Percentiles rank a stretch among this genome's conserved stretches.
These are phyloP conservation scores for Saccharomyces hybrid DNA, from an alignment of 1,139 yeast genomes.

Conservation along the genomic window DNA sequence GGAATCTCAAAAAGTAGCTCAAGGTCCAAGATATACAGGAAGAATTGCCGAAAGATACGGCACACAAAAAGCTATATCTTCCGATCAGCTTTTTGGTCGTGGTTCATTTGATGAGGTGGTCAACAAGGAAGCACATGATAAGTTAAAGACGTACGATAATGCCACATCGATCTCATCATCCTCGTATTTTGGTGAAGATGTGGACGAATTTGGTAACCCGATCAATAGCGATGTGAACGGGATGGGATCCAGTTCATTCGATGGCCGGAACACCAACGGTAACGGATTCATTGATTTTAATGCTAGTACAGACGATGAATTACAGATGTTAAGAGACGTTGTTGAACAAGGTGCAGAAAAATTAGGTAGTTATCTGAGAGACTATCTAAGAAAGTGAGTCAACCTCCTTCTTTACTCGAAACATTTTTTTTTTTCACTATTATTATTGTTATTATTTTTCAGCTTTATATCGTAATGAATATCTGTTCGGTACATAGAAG, in stretches of 20 bases:
- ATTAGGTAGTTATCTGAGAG: slow-evolving; percentile 76
- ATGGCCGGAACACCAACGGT: background rate
- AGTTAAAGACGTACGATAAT: slow-evolving; percentile 67
- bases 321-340: slow-evolving; percentile 84
- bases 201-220: slow-evolving; percentile 30
- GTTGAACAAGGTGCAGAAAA: slow-evolving; percentile 90
- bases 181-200: slow-evolving; percentile 84
- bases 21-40: slow-evolving; percentile 49
- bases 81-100: slow-evolving; percentile 90
- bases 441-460: background rate
- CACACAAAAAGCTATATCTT: slow-evolving; percentile 84
- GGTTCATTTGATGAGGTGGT: slow-evolving; percentile 74
- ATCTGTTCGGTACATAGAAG: background rate
- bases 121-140: slow-evolving; percentile 68
- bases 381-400: slow-evolving; percentile 48
- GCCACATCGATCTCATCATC: slow-evolving; percentile 89
- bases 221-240: slow-evolving; percentile 14
- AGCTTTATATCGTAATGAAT: background rate
- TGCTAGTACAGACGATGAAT: slow-evolving; percentile 55
- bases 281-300: slow-evolving; percentile 58
- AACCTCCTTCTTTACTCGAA: background rate
- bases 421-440: background rate
- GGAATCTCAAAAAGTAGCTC: slow-evolving; percentile 36
- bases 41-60: slow-evolving; percentile 75
- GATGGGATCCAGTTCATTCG: slow-evolving; percentile 5